Base-by-base conservation (phyloP, 2,329 filamentous ascomycete genomes). In the Calonectria pauciramosa region DNA sequence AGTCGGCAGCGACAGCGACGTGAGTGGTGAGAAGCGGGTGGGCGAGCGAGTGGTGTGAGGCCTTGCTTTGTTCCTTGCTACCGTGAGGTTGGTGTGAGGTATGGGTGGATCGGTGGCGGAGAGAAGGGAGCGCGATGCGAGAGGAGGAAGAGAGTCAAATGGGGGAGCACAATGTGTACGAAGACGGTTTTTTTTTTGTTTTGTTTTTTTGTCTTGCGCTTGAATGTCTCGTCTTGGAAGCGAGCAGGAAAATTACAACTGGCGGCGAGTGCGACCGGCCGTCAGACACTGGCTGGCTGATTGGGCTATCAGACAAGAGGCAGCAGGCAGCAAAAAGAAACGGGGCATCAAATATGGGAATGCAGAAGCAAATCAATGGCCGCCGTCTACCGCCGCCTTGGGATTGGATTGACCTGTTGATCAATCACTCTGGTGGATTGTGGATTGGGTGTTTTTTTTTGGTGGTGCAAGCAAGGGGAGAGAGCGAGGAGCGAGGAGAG, bases 91-190 rank as follows among this genome's bases (percentile, higher is more conserved):
- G 63, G 64, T 51, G 68, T 70, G 63, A 59, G 38, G 56, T 41
- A 36, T 18, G 51, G 69, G 63, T 71, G 59, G 78, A 73, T 70
- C 59, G 28, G 68, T 67, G 72, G 69, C 72, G 72, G 76, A 69
- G 30, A 41, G 64, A 30, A 56, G 44, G 41, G 34, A 70, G 18
- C 52, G 68, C 32, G 20, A 20, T 38, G 26, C 63, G 44, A 59
- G 44, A 32, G 44, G 28, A 34, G 34, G 52, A 36, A 20, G 41
- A 49, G 41, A 65, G 41, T 34, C 38, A 47, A 65, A 34, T 41
- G 23, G 36, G 14, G 56, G 41, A 38, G 56, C 9, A 26, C 56
- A 47, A 47, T 38, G 56, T n/a, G 44, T 41, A n/a, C 26, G 30
- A 54, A 47, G 41, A 20, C 26, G n/a, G 56, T 63, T 36, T 41